Evolutionary conservation across 139 green algal genomes (phyloP).

Genomic region (Chloropicon primus): DNA sequence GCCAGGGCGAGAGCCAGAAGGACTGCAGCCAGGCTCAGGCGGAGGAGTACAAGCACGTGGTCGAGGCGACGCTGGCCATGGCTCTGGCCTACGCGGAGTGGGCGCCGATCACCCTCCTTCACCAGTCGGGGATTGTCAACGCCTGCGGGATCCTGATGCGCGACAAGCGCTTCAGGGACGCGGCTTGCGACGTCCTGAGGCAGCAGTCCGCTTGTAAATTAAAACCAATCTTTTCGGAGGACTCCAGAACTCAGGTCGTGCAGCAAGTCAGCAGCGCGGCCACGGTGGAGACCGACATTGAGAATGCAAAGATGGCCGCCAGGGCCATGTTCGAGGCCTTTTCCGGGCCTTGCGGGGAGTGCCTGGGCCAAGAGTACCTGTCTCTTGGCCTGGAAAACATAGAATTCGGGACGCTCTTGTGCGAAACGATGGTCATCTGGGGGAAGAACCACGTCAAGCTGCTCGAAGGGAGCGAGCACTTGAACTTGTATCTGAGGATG

Average conservation of each 20-base stretch:
- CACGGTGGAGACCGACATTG: background rate
- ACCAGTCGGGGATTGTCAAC: background rate
- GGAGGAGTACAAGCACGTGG: background rate
- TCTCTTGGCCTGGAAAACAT: background rate
- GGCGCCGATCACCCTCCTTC: conserved; percentile 5
- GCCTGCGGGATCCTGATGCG: conserved; percentile 1
- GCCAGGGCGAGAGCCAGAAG: background rate
- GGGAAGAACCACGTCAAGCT: conserved; percentile 33
- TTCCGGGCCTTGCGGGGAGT: background rate
- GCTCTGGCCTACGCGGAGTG: conserved; percentile 10
- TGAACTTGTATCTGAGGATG: conserved; percentile 4
- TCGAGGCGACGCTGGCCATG: background rate
- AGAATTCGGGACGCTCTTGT: conserved; percentile 48
- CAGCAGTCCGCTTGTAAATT: background rate
- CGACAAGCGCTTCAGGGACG: background rate
- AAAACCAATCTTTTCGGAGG: background rate
- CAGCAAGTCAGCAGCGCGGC: background rate
- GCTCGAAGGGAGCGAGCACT: background rate
- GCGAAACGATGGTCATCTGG: conserved; percentile 37
- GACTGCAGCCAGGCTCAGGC: background rate
- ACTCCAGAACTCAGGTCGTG: background rate
- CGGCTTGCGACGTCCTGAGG: background rate
- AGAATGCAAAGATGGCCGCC: conserved; percentile 1
- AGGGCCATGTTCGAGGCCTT: conserved; percentile 6
- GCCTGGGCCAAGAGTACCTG: background rate